phyloP scores from a whole-genome alignment of 139 green algal species.

The Auxenochlorella pyrenoidosa region DNA sequence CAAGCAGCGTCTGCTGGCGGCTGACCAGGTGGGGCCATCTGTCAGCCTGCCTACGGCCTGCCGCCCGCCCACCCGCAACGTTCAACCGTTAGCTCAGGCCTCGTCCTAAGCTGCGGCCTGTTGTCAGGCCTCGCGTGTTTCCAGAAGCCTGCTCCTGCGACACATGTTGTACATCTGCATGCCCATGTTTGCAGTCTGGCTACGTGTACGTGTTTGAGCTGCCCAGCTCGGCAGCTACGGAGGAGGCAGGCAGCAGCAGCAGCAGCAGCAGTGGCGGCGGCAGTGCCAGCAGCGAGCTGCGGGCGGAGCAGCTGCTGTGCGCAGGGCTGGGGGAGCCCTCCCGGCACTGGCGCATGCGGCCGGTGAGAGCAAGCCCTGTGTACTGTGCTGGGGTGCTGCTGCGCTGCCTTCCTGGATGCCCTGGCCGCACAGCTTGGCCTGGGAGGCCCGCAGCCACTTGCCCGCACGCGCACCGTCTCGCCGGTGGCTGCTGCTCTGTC shows the following conservation, averaged over 20 bases:
- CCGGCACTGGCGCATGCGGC: constrained; percentile 8
- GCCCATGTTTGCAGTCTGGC: constrained; percentile 5
- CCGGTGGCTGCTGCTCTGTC: neutral
- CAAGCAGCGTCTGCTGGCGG: constrained; percentile 18
- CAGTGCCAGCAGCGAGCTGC: neutral
- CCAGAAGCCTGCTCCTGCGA: no score
- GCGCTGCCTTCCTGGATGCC: neutral
- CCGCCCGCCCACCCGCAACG: no score
- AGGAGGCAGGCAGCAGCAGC: neutral
- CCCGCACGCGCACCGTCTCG: neutral
- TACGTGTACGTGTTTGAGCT: constrained; percentile 40
- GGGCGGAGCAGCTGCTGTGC: constrained; percentile 19
- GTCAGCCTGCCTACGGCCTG: neutral
- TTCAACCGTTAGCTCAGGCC: no score
- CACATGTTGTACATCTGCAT: no score
- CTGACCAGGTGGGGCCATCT: constrained; percentile 12
- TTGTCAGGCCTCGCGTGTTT: no score
- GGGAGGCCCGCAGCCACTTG: neutral
- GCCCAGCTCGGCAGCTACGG: neutral
- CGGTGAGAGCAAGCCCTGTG: neutral
- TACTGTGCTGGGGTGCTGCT: neutral
- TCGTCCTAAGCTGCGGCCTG: no score
- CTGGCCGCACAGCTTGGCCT: neutral
- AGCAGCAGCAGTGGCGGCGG: neutral
- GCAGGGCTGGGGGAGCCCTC: neutral